Evolutionary conservation across 495 filamentous ascomycete species (phyloP).

Genomic region (Tetracladium marchalianum): DNA sequence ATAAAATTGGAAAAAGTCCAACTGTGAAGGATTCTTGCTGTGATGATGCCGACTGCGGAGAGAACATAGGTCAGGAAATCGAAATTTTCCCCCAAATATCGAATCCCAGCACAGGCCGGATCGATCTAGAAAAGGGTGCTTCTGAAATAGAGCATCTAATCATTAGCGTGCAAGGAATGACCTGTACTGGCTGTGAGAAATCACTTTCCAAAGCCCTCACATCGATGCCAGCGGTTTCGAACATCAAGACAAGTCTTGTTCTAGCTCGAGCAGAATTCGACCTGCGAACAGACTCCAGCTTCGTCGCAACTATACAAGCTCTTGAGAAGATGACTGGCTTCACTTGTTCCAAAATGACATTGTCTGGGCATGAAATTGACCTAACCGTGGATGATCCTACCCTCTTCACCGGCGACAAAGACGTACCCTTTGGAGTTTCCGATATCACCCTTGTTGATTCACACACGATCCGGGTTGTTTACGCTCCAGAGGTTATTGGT

Average conservation of each 20-base stretch:
- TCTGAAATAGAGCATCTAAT: constrained; percentile 21
- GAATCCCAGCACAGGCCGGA: background rate
- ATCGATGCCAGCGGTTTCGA: constrained; percentile 30
- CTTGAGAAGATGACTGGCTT: constrained; percentile 50
- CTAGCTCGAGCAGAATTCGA: constrained; percentile 55
- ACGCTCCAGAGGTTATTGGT: constrained; percentile 44
- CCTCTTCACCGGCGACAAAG: background rate
- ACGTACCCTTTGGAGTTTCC: background rate
- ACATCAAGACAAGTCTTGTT: constrained; percentile 51
- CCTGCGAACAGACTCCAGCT: constrained; percentile 22
- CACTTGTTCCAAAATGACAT: constrained; percentile 39
- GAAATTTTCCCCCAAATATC: too few species aligned
- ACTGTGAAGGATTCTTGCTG: too few species aligned
- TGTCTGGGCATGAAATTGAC: constrained; percentile 38
- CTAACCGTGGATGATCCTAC: constrained; percentile 25
- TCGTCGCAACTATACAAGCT: constrained; percentile 33
- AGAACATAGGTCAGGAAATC: too few species aligned
- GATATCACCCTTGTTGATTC: constrained; percentile 33
- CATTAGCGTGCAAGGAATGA: constrained; percentile 52
- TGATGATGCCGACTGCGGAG: too few species aligned
- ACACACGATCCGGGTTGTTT: constrained; percentile 38
- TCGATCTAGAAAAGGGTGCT: constrained; percentile 6
- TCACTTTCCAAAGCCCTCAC: constrained; percentile 40
- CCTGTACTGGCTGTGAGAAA: constrained; percentile 55
- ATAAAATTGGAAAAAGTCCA: too few species aligned